Evolutionary conservation across 805 yeast species (phyloP).

Genomic region (Candida khao-thaluensis): DNA sequence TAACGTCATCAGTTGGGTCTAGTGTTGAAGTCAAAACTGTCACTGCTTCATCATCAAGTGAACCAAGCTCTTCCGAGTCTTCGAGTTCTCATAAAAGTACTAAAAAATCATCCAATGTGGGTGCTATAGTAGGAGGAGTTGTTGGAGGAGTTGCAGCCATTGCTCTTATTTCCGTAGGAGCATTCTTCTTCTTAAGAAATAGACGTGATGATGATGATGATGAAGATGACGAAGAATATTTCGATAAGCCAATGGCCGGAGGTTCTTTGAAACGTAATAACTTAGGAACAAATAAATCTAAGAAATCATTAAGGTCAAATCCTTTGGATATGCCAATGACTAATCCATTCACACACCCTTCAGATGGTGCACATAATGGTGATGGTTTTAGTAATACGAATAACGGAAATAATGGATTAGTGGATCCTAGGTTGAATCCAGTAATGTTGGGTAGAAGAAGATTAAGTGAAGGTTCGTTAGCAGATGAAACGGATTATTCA

Average conservation of each 20-base stretch:
- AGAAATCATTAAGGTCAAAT: conserved; percentile 22
- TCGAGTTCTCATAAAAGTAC: conserved; percentile 9
- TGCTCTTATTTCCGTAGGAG: conserved; percentile 21
- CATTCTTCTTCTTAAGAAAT: conserved; percentile 33
- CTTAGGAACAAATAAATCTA: conserved; percentile 16
- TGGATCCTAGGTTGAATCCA: conserved; percentile 69
- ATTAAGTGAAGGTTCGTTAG: conserved; percentile 79
- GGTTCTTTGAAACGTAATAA: conserved; percentile 16
- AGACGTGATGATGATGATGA: conserved; percentile 29
- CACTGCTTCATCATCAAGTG: conserved; percentile 7
- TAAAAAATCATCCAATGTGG: conserved; percentile 26
- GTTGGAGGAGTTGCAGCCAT: conserved; percentile 43
- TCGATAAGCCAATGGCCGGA: conserved; percentile 26
- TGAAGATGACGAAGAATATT: conserved; percentile 39
- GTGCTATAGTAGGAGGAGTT: conserved; percentile 45
- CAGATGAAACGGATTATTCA: conserved; percentile 81
- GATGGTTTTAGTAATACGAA: not conserved
- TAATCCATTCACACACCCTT: conserved; percentile 64
- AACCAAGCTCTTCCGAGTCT: conserved; percentile 12
- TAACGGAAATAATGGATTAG: conserved; percentile 17
- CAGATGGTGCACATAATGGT: conserved; percentile 48
- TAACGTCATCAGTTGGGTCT: conserved; percentile 16
- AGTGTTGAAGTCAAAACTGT: conserved; percentile 14
- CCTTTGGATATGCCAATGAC: conserved; percentile 41
- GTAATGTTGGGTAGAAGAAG: conserved; percentile 81